phyloP scores from a whole-genome alignment of 1,284 basidiomycete species.

The Cutaneotrichosporon cyanovorans region DNA sequence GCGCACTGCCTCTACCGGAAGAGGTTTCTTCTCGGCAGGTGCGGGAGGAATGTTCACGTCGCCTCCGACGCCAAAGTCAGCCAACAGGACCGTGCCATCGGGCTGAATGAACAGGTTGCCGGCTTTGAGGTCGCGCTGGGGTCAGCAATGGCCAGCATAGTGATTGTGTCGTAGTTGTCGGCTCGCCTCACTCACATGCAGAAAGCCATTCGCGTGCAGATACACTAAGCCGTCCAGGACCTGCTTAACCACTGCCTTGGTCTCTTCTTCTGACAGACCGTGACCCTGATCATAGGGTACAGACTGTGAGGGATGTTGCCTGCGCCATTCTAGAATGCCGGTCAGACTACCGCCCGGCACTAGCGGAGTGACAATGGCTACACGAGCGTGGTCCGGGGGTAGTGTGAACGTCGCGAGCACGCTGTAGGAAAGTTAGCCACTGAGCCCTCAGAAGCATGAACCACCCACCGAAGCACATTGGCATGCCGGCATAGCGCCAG shows the following conservation, averaged over 20 bases:
- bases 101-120: slow-evolving; percentile 86
- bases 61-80: slow-evolving; percentile 78
- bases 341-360: slow-evolving; percentile 35
- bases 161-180: too few species aligned
- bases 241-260: slow-evolving; percentile 57
- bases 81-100: slow-evolving; percentile 69
- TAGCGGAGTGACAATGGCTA: slow-evolving; percentile 39
- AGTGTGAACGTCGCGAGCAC: slow-evolving; percentile 38
- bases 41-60: slow-evolving; percentile 26
- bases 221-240: slow-evolving; percentile 76
- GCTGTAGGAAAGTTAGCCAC: slow-evolving; percentile 10
- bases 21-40: slow-evolving; percentile 6
- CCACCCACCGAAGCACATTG: slow-evolving; percentile 35
- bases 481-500: slow-evolving; percentile 34
- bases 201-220: slow-evolving; percentile 80
- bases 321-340: slow-evolving; percentile 36
- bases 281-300: neutral
- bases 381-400: slow-evolving; percentile 33
- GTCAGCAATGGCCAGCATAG: slow-evolving; percentile 1
- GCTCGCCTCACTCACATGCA: slow-evolving; percentile 56
- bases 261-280: slow-evolving; percentile 35
- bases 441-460: neutral
- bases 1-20: slow-evolving; percentile 22
- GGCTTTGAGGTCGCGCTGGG: slow-evolving; percentile 50
- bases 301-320: neutral